A percentile compares a stretch with the other conserved stretches of the same genome.
Evolutionary conservation across 148 eudicot genomes (phyloP).

Genomic region (Fallopia convolvulus): DNA sequence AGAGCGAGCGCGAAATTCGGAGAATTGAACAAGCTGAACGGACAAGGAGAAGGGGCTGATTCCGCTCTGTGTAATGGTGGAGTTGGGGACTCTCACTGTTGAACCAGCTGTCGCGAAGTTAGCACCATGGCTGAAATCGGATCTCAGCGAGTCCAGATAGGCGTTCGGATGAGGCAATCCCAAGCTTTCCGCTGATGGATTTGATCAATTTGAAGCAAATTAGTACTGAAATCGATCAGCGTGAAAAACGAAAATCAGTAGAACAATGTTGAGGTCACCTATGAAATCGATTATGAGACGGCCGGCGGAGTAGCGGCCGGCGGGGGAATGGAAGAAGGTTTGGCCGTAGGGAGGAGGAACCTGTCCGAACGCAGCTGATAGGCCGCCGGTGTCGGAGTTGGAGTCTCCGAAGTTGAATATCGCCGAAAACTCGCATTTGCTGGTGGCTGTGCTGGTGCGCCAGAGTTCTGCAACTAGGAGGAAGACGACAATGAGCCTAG

Average conservation of each 20-base stretch:
- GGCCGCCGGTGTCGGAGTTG: conserved; percentile 61
- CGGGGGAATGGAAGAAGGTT: conserved; percentile 41
- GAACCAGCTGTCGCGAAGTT: conserved; percentile 17
- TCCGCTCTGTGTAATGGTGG: background rate
- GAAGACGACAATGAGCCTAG: background rate
- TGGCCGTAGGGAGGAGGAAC: conserved; percentile 40
- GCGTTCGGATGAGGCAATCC: conserved; percentile 13
- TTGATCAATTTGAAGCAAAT: background rate
- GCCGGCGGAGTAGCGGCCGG: conserved; percentile 51
- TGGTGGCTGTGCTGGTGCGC: background rate
- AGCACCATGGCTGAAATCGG: conserved; percentile 14
- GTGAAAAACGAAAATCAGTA: background rate
- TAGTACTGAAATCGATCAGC: background rate
- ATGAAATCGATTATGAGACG: conserved; percentile 52
- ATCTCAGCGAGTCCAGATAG: conserved; percentile 12
- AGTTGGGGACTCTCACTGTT: conserved; percentile 5
- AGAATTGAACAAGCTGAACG: conserved; percentile 3
- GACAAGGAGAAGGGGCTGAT: conserved; percentile 11
- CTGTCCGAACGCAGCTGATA: conserved; percentile 62
- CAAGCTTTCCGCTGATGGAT: conserved; percentile 12
- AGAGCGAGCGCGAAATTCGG: conserved; percentile 1
- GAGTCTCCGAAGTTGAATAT: conserved; percentile 71
- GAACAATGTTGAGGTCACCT: conserved; percentile 20
- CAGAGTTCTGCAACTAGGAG: background rate
- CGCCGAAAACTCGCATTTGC: conserved; percentile 41